phyloP scores from a whole-genome alignment of 78 protist species.

The Anaeramoeba ignava region DNA sequence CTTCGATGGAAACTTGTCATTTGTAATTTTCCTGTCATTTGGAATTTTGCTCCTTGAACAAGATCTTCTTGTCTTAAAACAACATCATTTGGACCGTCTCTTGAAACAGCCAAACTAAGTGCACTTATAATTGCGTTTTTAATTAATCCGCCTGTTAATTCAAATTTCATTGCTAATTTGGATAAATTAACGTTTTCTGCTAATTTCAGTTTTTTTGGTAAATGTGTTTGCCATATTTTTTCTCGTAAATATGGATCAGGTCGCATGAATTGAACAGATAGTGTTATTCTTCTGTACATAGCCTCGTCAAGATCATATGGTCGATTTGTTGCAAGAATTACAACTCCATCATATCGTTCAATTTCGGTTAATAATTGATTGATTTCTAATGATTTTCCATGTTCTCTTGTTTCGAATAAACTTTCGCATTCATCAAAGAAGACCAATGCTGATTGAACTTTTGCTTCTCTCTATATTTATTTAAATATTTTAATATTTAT shows the following conservation, averaged over 20 bases:
- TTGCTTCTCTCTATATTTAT: slow-evolving; percentile 49
- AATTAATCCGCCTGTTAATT: slow-evolving; percentile 57
- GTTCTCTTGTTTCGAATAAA: slow-evolving; percentile 38
- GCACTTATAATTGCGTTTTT: slow-evolving; percentile 47
- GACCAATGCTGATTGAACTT: slow-evolving; percentile 41
- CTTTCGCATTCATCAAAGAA: slow-evolving; percentile 60
- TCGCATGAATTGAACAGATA: slow-evolving; percentile 36
- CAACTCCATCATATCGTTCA: slow-evolving; percentile 38
- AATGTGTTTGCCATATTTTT: slow-evolving; percentile 32
- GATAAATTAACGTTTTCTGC: slow-evolving; percentile 34
- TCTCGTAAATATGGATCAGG: slow-evolving; percentile 36
- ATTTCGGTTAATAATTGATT: slow-evolving; percentile 31
- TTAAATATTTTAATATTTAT: slow-evolving; percentile 12
- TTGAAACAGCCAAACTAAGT: slow-evolving; percentile 36
- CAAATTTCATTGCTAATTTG: slow-evolving; percentile 33
- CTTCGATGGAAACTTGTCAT: slow-evolving; percentile 32
- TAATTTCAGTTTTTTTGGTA: slow-evolving; percentile 18
- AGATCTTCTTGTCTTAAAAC: slow-evolving; percentile 29
- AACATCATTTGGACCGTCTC: slow-evolving; percentile 19
- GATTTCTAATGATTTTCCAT: slow-evolving; percentile 19
- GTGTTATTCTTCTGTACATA: slow-evolving; percentile 51
- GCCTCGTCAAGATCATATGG: slow-evolving; percentile 50
- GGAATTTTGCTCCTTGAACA: slow-evolving; percentile 31
- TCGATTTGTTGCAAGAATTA: slow-evolving; percentile 51
- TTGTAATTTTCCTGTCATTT: slow-evolving; percentile 29